A percentile compares a stretch with the other conserved stretches of the same genome.
These are phyloP conservation scores for Oryza brachyantha DNA, from an alignment of 176 grass and related monocot species.

Conservation along the genomic window DNA sequence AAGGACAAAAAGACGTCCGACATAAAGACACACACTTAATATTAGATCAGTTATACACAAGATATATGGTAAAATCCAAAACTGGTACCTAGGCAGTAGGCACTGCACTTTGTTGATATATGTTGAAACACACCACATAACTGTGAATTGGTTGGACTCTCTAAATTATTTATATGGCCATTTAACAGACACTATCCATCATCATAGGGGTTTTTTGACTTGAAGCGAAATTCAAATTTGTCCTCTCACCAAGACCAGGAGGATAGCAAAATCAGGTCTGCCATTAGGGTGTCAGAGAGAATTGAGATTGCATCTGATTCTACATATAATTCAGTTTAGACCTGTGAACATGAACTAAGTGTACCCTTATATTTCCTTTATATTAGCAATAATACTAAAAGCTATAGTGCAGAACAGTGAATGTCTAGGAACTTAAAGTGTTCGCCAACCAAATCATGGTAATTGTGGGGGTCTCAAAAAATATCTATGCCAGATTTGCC, in stretches of 20 bases:
- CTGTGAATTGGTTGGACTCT: background rate
- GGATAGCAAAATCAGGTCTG: too few species aligned
- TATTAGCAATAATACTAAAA: background rate
- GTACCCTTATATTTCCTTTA: too few species aligned
- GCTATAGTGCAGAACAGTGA: background rate
- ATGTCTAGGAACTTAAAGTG: background rate
- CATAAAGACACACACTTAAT: background rate
- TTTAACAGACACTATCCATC: background rate
- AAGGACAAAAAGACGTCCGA: background rate
- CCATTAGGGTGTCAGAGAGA: too few species aligned
- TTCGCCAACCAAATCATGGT: background rate
- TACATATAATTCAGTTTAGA: too few species aligned
- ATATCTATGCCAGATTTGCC: background rate
- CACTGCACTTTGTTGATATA: background rate
- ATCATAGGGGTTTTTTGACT: background rate
- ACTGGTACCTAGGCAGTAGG: background rate
- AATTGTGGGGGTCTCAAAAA: background rate
- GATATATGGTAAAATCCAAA: background rate
- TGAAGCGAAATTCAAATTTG: background rate
- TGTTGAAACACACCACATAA: background rate
- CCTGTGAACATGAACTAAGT: too few species aligned
- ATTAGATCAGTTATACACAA: background rate
- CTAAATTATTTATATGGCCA: background rate
- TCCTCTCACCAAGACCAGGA: too few species aligned
- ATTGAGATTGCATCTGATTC: too few species aligned